phyloP scores from a whole-genome alignment of 345 rosid genomes.

The Citrus mangshanensis region DNA sequence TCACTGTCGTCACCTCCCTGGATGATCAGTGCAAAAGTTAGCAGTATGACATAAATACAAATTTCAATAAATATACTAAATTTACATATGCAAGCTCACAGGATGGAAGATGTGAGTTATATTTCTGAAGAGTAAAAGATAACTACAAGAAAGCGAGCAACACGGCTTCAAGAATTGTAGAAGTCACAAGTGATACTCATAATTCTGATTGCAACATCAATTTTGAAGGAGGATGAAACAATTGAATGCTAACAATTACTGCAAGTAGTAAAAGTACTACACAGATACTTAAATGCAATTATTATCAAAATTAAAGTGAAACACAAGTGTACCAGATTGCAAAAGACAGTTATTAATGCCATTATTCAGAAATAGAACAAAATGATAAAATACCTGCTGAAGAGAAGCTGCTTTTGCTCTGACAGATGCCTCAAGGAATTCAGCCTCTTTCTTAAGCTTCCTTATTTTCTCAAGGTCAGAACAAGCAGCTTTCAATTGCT shows the following conservation, averaged over 20 bases:
- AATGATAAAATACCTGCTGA: constrained; percentile 55
- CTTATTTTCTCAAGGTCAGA: constrained; percentile 94
- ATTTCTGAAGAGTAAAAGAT: not conserved
- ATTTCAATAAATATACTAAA: constrained; percentile 3
- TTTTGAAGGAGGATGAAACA: not conserved
- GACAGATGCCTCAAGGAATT: constrained; percentile 93
- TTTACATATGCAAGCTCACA: not conserved
- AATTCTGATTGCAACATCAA: not conserved
- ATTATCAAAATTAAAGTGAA: not conserved
- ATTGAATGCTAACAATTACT: not conserved
- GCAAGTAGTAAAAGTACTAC: not conserved
- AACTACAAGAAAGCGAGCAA: not conserved
- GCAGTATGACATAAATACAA: constrained; percentile 12
- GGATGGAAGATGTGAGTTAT: not conserved
- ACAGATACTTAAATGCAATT: not conserved
- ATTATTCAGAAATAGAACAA: not conserved
- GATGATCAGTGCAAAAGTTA: constrained; percentile 19
- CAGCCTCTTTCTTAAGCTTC: constrained; percentile 98
- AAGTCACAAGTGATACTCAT: not conserved
- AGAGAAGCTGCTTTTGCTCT: constrained; percentile 90
- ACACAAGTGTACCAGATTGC: not conserved
- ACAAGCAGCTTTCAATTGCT: constrained; percentile 89
- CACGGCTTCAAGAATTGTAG: not conserved
- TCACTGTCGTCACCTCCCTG: constrained; percentile 62
- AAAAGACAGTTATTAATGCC: not conserved